Percentiles rank a stretch among this genome's conserved stretches.
phyloP scores from a whole-genome alignment of 768 basidiomycete species.

The Hemileccinum rubropunctum region DNA sequence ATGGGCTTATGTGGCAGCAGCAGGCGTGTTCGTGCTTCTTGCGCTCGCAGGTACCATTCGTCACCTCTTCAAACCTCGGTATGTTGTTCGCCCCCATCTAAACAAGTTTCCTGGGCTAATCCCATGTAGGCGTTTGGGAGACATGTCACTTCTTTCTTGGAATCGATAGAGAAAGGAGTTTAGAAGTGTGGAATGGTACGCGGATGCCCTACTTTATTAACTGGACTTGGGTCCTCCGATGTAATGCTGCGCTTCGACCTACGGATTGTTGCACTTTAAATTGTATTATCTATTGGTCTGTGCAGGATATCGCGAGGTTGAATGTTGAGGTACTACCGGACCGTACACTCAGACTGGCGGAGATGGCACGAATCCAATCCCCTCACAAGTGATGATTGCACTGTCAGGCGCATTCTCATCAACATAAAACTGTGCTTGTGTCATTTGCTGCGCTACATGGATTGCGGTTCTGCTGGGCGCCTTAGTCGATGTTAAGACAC shows the following conservation, averaged over 20 bases:
- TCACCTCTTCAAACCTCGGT: slow-evolving; percentile 93
- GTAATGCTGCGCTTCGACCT: slow-evolving; percentile 21
- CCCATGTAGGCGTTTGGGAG: slow-evolving; percentile 66
- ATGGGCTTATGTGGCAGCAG: slow-evolving; percentile 94
- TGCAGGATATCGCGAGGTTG: not conserved
- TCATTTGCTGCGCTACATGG: slow-evolving; percentile 66
- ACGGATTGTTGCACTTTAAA: slow-evolving; percentile 16
- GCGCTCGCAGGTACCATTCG: slow-evolving; percentile 87
- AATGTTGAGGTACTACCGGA: not conserved
- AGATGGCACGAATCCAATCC: slow-evolving; percentile 53
- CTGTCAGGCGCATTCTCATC: slow-evolving; percentile 41
- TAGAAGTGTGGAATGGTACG: not conserved
- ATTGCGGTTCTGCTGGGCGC: slow-evolving; percentile 54
- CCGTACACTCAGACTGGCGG: not conserved
- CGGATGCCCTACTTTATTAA: slow-evolving; percentile 18
- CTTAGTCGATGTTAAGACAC: not conserved
- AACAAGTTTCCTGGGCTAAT: not conserved
- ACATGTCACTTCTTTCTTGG: slow-evolving; percentile 87
- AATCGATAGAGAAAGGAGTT: slow-evolving; percentile 44
- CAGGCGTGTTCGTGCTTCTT: slow-evolving; percentile 82
- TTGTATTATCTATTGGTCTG: slow-evolving; percentile 20
- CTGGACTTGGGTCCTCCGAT: slow-evolving; percentile 12
- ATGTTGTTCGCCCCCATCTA: slow-evolving; percentile 16
- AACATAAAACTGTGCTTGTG: slow-evolving; percentile 60
- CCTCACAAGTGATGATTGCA: slow-evolving; percentile 56